Conservation (phyloP, 208 protist genomes). For the Zelonia costaricensis region DNA sequence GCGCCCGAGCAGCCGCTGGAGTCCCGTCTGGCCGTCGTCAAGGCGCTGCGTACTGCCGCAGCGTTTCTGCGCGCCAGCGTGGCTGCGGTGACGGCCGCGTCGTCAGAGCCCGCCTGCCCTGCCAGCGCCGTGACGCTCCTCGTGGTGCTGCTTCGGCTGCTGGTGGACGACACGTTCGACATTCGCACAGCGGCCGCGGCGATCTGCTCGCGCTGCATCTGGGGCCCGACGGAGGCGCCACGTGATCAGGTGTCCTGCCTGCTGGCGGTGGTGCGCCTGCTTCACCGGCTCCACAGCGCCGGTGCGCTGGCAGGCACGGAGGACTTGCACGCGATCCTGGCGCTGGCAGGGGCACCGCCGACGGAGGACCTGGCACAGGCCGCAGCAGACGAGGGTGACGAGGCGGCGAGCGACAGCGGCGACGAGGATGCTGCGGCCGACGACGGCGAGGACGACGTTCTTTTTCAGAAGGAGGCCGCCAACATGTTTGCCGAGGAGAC, state of each 20-base stretch:
- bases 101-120: background rate
- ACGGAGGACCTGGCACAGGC: background rate
- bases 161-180: slow-evolving; percentile 74
- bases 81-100: background rate
- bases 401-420: background rate
- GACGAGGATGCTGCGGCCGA: slow-evolving; percentile 22
- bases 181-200: slow-evolving; percentile 58
- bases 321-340: background rate
- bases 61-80: slow-evolving; percentile 21
- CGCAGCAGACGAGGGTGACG: slow-evolving; percentile 7
- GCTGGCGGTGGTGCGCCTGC: slow-evolving; percentile 42
- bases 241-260: slow-evolving; percentile 67
- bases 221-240: slow-evolving; percentile 18
- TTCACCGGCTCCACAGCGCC: slow-evolving; percentile 17
- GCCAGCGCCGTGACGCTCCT: slow-evolving; percentile 30
- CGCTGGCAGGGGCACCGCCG: background rate
- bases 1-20: slow-evolving; percentile 50
- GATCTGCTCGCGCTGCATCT: slow-evolving; percentile 18
- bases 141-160: slow-evolving; percentile 57
- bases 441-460: slow-evolving; percentile 34
- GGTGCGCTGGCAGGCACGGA: slow-evolving; percentile 5
- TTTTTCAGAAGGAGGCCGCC: slow-evolving; percentile 85
- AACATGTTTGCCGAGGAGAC: slow-evolving; percentile 85
- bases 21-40: slow-evolving; percentile 57
- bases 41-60: slow-evolving; percentile 27